Evolutionary conservation across 1,139 yeast genomes (phyloP), one percentile per base, ranked within the genome.

Genomic region (Scheffersomyces illinoinensis): DNA sequence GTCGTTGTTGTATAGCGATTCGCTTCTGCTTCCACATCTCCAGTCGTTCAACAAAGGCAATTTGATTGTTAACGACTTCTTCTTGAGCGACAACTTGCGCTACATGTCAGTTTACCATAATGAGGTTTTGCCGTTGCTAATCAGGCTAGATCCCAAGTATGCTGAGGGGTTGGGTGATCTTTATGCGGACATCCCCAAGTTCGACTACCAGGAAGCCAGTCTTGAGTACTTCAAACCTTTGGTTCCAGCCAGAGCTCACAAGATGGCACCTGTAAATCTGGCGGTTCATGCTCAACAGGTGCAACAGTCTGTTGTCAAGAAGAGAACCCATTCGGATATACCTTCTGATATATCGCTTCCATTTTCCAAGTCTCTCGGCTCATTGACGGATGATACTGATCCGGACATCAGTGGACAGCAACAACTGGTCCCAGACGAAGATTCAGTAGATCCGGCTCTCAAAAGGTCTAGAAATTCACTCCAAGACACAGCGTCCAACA

Each of bases 81-180:
- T 78, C 62, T 66, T 78, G 53, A 74, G 78, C 47, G 77, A 76
- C 54, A 75, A 76, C 60, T 67, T 76, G 53, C 68, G 64, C 60
- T 78, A 77, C 60, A 76, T 78, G 74, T 76, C 81, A 0, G 72
- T 72, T 14, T 78, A 78, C 61, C 82, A 78, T 60, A 78, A 77
- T 61, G 81, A 77, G 55, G 73, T 78, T 1, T 63, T 77, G 26
- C 79, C 78, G 1, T 67, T 78, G 57, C 65, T 77, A 26, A 71
- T 72, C 5, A 66, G 71, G 47, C 57, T 73, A 47, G 81, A 77
- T 57, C 61, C 69, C 2, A 69, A 66, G 52, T 77, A 73, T 58
- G 65, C 68, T 2, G 76, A 76, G 47, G 79, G 75, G 0, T 63
- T 77, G 47, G 77, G 72, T 1, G 71, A 71, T 53, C 64, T 76